Evolutionary conservation across 2,329 filamentous ascomycete species (phyloP).

Genomic region (Arthrobotrys iridis): DNA sequence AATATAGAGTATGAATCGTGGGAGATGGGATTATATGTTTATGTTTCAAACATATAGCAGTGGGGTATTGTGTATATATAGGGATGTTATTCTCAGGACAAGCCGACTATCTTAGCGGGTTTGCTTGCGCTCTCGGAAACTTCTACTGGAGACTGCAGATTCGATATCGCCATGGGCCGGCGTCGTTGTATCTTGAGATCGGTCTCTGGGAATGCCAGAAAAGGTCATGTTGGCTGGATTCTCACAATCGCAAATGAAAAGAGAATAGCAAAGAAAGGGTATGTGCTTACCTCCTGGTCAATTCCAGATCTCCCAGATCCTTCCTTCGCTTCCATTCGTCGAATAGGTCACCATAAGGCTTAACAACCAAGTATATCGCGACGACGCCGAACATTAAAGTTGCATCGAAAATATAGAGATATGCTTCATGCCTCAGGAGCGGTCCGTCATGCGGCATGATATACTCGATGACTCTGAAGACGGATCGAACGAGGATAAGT

Average conservation of each 20-base stretch:
- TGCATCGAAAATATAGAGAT: slow-evolving; percentile 65
- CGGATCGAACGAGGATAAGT: slow-evolving; percentile 65
- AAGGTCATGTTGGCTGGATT: slow-evolving; percentile 30
- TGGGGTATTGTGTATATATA: slow-evolving; percentile 1
- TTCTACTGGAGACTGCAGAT: slow-evolving; percentile 18
- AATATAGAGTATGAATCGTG: not conserved
- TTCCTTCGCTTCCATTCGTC: slow-evolving; percentile 51
- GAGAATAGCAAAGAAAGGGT: not conserved
- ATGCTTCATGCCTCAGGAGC: slow-evolving; percentile 64
- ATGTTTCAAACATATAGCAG: not conserved
- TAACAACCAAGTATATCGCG: slow-evolving; percentile 33
- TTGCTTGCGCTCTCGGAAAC: slow-evolving; percentile 8
- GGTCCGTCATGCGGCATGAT: slow-evolving; percentile 63
- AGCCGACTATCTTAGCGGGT: not conserved
- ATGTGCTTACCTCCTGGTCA: slow-evolving; percentile 34
- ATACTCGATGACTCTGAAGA: slow-evolving; percentile 67
- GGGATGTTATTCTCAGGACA: not conserved
- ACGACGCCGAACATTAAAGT: slow-evolving; percentile 63
- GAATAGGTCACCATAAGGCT: slow-evolving; percentile 46
- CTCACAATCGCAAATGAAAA: not conserved
- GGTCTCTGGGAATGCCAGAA: not conserved
- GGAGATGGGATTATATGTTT: not conserved
- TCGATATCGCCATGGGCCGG: slow-evolving; percentile 18
- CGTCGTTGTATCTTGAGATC: slow-evolving; percentile 3
- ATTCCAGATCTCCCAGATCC: slow-evolving; percentile 36